Evolutionary conservation across 164 flowering plant species (phyloP), one percentile per base, ranked within the genome.

Genomic region (Magnolia officinalis): DNA sequence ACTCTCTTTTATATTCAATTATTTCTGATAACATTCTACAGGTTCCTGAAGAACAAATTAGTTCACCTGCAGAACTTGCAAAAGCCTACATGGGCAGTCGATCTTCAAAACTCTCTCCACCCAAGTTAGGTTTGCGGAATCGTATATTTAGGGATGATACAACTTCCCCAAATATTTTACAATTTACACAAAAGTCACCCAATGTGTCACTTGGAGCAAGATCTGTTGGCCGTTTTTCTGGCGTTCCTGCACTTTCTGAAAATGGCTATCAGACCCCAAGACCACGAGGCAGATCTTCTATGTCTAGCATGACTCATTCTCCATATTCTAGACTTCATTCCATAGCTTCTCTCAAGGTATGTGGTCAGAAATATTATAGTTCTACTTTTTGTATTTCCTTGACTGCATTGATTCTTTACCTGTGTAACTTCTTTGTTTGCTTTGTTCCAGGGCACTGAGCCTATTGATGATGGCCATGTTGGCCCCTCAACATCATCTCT

Each of bases 61-160:
- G 89, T 74, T 88, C 97, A 63, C 96, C 97, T 13, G 83, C 92
- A 52, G 94, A 92, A 76, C 89, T 96, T 79, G 99, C 99, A 78
- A 94, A 92, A 86, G 94, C 95, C 29, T 94, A 89, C 85, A 96
- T 96, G 99, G 91, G 91, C 14, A 79, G 83, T 74, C 87, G 89
- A 85, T 80, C 91, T 73, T 85, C 92, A 64, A 88, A 86, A 78
- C 80, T 83, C 55, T 87, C 94, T 14, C 90, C 94, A 11, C 85
- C 90, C 29, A 77, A 70, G 68, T 80, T 83, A 72, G 87, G 85
- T 58, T 79, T 82, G 51, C 89, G 82, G 26, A 75, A 78, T 83
- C 92, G 83, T 75, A 75, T 76, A n/a, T 31, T 74, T 21, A 83
- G 79, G 72, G 89, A 82, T 75, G 89, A 84, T 71, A 55, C 82